Percentiles rank a stretch among this genome's conserved stretches.
phyloP scores from a whole-genome alignment of 495 filamentous ascomycete genomes.

The Corynascus novoguineensis region DNA sequence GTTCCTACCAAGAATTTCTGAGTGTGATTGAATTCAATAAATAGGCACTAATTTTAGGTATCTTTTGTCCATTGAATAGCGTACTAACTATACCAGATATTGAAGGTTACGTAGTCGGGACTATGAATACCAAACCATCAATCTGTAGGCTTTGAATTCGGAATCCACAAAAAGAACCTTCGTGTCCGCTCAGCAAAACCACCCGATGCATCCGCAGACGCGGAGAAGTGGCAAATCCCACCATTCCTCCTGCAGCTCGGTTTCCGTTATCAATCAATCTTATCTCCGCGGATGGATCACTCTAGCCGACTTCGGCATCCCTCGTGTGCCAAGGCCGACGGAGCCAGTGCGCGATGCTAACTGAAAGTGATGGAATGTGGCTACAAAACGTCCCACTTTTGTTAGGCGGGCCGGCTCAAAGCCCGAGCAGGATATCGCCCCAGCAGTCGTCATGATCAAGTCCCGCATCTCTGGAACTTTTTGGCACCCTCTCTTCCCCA shows the following conservation, averaged over 20 bases:
- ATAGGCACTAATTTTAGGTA: no score
- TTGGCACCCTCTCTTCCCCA: constrained; percentile 4
- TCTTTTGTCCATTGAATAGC: no score
- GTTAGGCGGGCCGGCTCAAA: constrained; percentile 24
- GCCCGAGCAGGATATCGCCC: constrained; percentile 22
- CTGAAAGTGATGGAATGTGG: neutral
- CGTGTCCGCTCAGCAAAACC: no score
- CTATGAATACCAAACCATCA: no score
- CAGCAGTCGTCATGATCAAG: constrained; percentile 31
- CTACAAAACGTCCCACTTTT: neutral
- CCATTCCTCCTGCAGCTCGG: constrained; percentile 11
- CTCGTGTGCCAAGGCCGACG: neutral
- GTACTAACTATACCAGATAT: no score
- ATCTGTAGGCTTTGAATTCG: no score
- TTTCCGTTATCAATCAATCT: constrained; percentile 35
- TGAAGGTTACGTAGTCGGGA: no score
- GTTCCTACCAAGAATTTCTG: no score
- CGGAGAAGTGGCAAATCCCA: neutral
- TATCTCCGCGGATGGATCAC: constrained; percentile 26
- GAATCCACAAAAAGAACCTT: no score
- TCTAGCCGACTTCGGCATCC: constrained; percentile 29
- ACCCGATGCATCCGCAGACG: no score
- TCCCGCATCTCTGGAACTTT: constrained; percentile 30
- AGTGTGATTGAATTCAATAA: no score
- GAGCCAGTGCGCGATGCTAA: constrained; percentile 5